Conservation (phyloP, 2,329 filamentous ascomycete genomes). For the Hymenoscyphus fraxineus region DNA sequence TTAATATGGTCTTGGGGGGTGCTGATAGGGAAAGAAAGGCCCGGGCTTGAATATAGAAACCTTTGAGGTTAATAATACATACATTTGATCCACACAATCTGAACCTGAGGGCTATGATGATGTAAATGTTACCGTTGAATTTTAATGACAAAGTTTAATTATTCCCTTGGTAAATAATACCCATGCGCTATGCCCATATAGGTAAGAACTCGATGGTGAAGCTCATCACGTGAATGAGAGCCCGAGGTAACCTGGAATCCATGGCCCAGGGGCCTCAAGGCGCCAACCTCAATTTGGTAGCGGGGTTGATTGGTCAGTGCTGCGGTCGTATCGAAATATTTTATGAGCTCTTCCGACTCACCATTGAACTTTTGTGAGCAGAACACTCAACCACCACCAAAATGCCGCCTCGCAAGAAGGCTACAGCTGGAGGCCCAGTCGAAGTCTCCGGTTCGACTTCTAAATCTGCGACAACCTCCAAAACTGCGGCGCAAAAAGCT, state of each 20-base stretch:
- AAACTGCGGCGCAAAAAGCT: constrained; percentile 16
- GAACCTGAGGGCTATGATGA: neutral
- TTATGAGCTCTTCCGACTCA: neutral
- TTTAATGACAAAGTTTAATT: neutral
- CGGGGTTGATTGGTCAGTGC: neutral
- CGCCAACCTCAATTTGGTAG: neutral
- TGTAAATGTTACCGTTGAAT: neutral
- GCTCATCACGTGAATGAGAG: neutral
- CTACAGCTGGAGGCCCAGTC: constrained; percentile 21
- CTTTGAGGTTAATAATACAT: constrained; percentile 3
- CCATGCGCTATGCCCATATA: too few species aligned
- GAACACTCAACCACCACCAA: constrained; percentile 2
- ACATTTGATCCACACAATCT: neutral
- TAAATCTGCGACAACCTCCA: constrained; percentile 6
- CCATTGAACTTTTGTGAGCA: neutral
- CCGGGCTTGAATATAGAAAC: constrained; percentile 6
- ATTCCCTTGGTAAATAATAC: neutral
- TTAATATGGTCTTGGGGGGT: neutral
- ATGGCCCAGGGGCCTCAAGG: too few species aligned
- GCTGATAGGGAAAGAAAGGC: neutral
- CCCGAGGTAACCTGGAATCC: too few species aligned
- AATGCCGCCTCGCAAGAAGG: constrained; percentile 31
- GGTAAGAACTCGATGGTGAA: too few species aligned
- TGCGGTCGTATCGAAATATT: neutral
- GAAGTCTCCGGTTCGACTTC: constrained; percentile 18